Base-by-base conservation (phyloP, 2,329 filamentous ascomycete species). In the Reticulascus tulasneorum region DNA sequence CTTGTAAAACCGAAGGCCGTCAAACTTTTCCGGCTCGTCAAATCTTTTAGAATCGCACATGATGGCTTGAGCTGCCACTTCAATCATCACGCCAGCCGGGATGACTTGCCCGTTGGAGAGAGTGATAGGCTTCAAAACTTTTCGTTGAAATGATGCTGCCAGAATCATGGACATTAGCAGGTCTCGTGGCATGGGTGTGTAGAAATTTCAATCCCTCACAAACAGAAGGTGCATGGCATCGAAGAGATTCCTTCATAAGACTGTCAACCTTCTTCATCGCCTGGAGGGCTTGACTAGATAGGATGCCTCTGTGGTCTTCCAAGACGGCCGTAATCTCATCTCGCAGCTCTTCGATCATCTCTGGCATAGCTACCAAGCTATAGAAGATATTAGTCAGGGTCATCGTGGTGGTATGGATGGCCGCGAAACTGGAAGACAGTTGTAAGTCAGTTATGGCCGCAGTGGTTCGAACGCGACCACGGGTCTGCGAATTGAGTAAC, bases 41-140 rank as follows among this genome's bases (percentile, higher is more conserved):
- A 31, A 36, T 10, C 29, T 17, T 4, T 24, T 25, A 12, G 10
- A 12, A 21, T 40, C 28, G 24, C 25, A 46, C 33, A 51, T 54
- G 40, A 64, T 44, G 25, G 56, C 59, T 13, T 56, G 52, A 10
- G 57, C 44, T 0, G 67, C 59, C 0, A 66, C 53, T 36, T 71
- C 60, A 20, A 72, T 56, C 12, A 57, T 56, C 5, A 62, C 60
- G 18, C 67, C 67, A 2, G 60, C 53, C 1, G 67, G 67, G 10
- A 72, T 58, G 23, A 63, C 59, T 28, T 75, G 68, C 16, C 75
- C 75, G 48, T 73, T 73, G 32, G 72, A 73, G 3, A 77, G 67
- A 6, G 63, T 65, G 47, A 77, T 62, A 7, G 66, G 56, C 43
- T 67, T 62, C 25, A 70, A 55, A 8, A 73, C 70, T 44, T 69